phyloP scores from a whole-genome alignment of 805 yeast genomes.

The Candida maltosa region DNA sequence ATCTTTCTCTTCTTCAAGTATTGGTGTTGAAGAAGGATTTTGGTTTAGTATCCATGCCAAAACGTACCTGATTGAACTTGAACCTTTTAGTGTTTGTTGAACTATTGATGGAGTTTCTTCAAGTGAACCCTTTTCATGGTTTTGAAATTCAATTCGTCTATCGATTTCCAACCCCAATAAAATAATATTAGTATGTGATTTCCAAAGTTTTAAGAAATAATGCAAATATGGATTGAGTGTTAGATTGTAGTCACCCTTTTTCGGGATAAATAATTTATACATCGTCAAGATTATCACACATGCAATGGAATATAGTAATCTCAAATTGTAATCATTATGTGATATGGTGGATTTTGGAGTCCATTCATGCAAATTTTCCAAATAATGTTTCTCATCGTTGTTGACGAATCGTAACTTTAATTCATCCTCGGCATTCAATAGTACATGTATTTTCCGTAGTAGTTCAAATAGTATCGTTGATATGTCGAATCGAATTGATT shows the following conservation, averaged over 20 bases:
- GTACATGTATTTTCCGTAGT: conserved; percentile 30
- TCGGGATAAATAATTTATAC: conserved; percentile 28
- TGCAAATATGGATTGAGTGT: conserved; percentile 62
- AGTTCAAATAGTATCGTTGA: conserved; percentile 35
- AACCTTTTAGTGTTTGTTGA: conserved; percentile 48
- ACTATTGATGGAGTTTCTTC: conserved; percentile 31
- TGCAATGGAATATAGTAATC: conserved; percentile 26
- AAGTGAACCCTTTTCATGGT: conserved; percentile 19
- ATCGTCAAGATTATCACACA: conserved; percentile 32
- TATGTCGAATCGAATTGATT: conserved; percentile 30
- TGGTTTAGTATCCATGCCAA: conserved; percentile 57
- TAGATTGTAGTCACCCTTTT: conserved; percentile 27
- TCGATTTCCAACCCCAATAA: conserved; percentile 56
- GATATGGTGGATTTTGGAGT: conserved; percentile 17
- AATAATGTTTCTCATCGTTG: conserved; percentile 32
- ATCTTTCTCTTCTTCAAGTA: too few species aligned
- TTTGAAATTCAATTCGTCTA: conserved; percentile 30
- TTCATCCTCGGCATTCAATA: conserved; percentile 44
- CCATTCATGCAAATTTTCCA: conserved; percentile 22
- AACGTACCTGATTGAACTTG: conserved; percentile 60
- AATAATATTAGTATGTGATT: conserved; percentile 57
- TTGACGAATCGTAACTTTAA: conserved; percentile 34
- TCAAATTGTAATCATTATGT: conserved; percentile 18
- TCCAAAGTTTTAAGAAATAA: conserved; percentile 61
- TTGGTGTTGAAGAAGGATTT: conserved; percentile 17